Conservation (phyloP, 352 stramenopile genomes). For the Phytopythium cucurbitacearum region DNA sequence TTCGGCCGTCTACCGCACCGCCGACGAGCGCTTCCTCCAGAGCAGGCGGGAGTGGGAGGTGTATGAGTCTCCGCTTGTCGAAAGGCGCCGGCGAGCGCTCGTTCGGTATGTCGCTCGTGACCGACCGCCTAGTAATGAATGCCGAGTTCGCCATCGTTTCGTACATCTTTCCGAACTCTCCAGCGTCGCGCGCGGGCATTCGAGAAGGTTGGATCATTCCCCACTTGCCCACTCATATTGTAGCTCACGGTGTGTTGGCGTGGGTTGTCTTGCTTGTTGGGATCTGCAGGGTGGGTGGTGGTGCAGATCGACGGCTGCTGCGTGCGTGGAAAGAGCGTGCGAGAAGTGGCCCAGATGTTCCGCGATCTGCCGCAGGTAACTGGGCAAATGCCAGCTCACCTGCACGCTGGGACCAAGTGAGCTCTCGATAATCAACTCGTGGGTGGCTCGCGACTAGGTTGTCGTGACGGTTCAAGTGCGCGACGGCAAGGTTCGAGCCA, state of each 20-base stretch:
- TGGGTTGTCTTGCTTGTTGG: neutral
- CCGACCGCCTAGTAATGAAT: slow-evolving; percentile 12
- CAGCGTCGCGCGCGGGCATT: slow-evolving; percentile 50
- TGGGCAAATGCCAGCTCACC: too few relatives aligned
- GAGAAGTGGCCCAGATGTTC: slow-evolving; percentile 38
- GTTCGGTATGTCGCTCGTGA: slow-evolving; percentile 69
- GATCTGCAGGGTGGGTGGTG: slow-evolving; percentile 33
- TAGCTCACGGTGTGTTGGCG: neutral
- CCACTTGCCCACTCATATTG: neutral
- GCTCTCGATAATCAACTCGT: too few relatives aligned
- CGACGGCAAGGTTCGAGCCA: too few relatives aligned
- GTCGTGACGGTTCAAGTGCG: slow-evolving; percentile 1
- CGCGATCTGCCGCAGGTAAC: slow-evolving; percentile 30
- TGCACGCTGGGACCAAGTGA: too few relatives aligned
- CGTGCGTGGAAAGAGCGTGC: slow-evolving; percentile 26
- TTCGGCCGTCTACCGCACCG: too few relatives aligned
- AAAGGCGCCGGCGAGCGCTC: slow-evolving; percentile 44
- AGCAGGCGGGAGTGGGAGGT: slow-evolving; percentile 4
- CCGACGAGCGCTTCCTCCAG: too few relatives aligned
- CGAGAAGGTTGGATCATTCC: slow-evolving; percentile 25
- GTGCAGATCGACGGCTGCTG: slow-evolving; percentile 29
- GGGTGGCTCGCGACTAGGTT: neutral
- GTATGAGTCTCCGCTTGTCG: slow-evolving; percentile 24
- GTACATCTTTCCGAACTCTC: slow-evolving; percentile 50
- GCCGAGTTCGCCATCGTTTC: slow-evolving; percentile 42